Evolutionary conservation across 2,329 filamentous ascomycete genomes (phyloP), one percentile per base, ranked within the genome.

Genomic region (Colletotrichum viniferum): DNA sequence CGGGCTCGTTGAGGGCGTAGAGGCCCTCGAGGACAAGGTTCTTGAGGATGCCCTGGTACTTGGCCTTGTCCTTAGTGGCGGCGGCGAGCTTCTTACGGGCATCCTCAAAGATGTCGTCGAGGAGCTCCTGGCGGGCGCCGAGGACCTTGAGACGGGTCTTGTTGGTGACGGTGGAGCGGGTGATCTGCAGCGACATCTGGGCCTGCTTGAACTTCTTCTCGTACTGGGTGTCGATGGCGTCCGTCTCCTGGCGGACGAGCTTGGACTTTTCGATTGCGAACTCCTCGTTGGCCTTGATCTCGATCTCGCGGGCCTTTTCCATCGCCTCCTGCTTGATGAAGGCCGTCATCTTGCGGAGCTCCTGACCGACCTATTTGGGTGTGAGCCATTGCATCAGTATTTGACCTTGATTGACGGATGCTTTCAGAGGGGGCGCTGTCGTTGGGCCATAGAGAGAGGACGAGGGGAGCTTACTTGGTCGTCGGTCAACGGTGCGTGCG

Each of bases 161-260:
- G 91, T 99, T 99, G 87, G 96, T 92, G 77, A 98, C 93, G 77
- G 96, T 98, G 78, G 96, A 98, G 83, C 95, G 95, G 78, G 96
- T 98, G 88, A 98, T 98, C 89, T 99, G 97, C 91, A 98, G 97
- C 78, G 95, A 96, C 95, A 98, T 98, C 89, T 94, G 92, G 81
- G 97, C 96, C 88, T 98, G 95, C 90, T 98, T 99, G 92, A 97
- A 97, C 90, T 98, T 98, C 92, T 98, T 98, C 88, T 96, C 95
- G 91, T 98, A 99, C 81, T 94, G 89, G 79, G 90, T 89, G 88
- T 99, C 97, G 89, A 99, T 98, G 86, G 95, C 88, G 83, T 95
- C 92, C 69, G 95, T 98, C 88, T 98, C 97, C 87, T 97, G 93
- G 84, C 95, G 96, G 81, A 98, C 97, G 66, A 99, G 95, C 90